These are phyloP conservation scores for Umbelopsis sp. DNA, from an alignment of 192 early-diverging fungal genomes.

Conservation along the genomic window DNA sequence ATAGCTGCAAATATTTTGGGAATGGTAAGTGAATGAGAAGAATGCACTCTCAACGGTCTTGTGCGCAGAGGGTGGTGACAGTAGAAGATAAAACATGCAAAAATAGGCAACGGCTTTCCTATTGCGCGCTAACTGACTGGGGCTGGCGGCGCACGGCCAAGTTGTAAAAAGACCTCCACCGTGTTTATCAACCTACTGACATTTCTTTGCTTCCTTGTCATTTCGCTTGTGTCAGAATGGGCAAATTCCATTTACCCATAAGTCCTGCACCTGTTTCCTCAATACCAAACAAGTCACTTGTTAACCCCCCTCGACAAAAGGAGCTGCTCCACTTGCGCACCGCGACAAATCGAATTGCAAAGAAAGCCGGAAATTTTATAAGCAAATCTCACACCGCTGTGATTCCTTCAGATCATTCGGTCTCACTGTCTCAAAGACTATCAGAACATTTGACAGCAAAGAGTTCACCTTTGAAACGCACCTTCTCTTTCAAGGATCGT, in stretches of 20 bases:
- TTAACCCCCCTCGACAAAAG: neutral
- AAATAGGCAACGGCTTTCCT: constrained; percentile 13
- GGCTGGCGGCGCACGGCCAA: constrained; percentile 12
- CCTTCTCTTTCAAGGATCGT: constrained; percentile 1
- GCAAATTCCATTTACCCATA: constrained; percentile 19
- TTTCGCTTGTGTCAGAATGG: constrained; percentile 7
- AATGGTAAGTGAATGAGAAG: constrained; percentile 1
- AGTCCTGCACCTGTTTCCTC: neutral
- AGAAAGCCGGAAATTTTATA: constrained; percentile 17
- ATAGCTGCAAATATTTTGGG: neutral
- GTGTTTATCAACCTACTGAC: neutral
- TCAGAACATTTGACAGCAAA: neutral
- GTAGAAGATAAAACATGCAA: constrained; percentile 12
- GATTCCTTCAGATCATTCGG: neutral
- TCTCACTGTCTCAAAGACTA: neutral
- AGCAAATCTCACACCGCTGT: constrained; percentile 10
- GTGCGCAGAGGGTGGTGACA: neutral
- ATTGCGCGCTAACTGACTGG: neutral
- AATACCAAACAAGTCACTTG: neutral
- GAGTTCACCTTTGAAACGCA: constrained; percentile 2
- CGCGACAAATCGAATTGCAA: constrained; percentile 14
- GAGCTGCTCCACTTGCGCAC: neutral
- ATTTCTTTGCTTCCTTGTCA: neutral
- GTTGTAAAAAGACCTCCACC: constrained; percentile 6
- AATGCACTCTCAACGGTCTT: neutral